phyloP scores from a whole-genome alignment of 805 yeast genomes.

The Osmozyma mogii region DNA sequence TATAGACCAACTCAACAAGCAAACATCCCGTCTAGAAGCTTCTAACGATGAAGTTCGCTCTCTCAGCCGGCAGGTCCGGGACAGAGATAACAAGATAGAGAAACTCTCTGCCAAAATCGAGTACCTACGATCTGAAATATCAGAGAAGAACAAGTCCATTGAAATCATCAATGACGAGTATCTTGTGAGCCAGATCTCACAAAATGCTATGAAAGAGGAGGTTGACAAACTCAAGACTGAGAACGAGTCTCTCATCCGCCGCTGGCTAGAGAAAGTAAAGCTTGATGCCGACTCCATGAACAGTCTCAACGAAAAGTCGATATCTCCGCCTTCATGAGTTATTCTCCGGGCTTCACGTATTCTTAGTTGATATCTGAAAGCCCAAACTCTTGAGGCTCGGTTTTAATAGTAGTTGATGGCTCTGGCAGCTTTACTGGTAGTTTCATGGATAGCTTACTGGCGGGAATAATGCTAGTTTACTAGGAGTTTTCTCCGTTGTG shows the following conservation, averaged over 20 bases:
- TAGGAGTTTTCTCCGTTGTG: no score
- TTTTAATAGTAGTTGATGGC: no score
- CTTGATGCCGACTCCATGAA: constrained; percentile 56
- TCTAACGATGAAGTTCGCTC: constrained; percentile 12
- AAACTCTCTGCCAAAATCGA: constrained; percentile 12
- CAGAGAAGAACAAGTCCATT: constrained; percentile 47
- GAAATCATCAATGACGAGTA: constrained; percentile 63
- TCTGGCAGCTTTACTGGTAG: no score
- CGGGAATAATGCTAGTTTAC: no score
- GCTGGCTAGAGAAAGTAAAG: constrained; percentile 38
- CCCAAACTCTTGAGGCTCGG: no score
- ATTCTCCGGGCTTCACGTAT: no score
- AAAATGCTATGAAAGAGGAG: constrained; percentile 35
- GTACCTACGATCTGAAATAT: constrained; percentile 20
- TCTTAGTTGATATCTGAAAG: no score
- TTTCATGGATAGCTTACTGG: no score
- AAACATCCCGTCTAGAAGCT: constrained; percentile 20
- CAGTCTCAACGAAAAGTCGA: constrained; percentile 39
- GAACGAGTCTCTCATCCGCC: constrained; percentile 39
- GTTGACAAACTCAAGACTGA: constrained; percentile 37
- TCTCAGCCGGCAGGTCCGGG: constrained; percentile 8
- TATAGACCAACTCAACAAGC: constrained; percentile 16
- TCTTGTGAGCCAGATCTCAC: constrained; percentile 51
- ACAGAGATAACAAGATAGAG: constrained; percentile 5
- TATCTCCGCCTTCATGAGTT: no score